Evolutionary conservation across 176 grass and related monocot species (phyloP), one percentile per base, ranked within the genome.

Genomic region (Paspalum notatum): DNA sequence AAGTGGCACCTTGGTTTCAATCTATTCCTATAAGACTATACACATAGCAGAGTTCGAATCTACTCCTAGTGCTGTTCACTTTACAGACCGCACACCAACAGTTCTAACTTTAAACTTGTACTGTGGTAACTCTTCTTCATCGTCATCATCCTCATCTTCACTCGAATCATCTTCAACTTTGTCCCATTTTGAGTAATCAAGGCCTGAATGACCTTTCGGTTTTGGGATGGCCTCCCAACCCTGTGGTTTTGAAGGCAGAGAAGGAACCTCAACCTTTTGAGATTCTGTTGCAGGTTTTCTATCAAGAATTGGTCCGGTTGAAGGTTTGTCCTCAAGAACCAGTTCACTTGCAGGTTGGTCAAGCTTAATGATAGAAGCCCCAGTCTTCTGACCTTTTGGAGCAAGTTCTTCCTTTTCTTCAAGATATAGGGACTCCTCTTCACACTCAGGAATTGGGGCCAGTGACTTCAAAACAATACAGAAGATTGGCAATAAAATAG

Each of bases 161-260:
- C 92, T 98, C 0, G 86, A 98, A 76, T 85, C 95, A 57, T 93
- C 88, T 85, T 93, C 83, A 38, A 98, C 90, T 51, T 85, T 95
- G 47, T 98, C 95, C 95, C 95, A 98, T 72, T 93, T 88, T 1
- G 92, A 98, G 77, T 98, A 98, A 81, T 98, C 92, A 74, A 98
- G 90, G 22, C 90, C 82, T 55, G 95, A 91, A 84, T 98, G 95
- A 1, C 92, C 92, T 86, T 98, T 98, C 32, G 90, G 95, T 87
- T 98, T 98, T 62, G 86, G 65, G 3, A 97, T 85, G 46, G 91
- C 51, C 24, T 88, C 87, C 94, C 76, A 92, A 14, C 94, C 86
- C 14, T 88, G 81, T 1, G 65, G 49, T 55, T 91, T 91, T 38
- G 82, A 59, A 57, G 71, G 76, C 54, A 71, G 37, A 67, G 65